phyloP scores from a whole-genome alignment of 2,329 filamentous ascomycete species.

The Pseudocercospora fuligena region DNA sequence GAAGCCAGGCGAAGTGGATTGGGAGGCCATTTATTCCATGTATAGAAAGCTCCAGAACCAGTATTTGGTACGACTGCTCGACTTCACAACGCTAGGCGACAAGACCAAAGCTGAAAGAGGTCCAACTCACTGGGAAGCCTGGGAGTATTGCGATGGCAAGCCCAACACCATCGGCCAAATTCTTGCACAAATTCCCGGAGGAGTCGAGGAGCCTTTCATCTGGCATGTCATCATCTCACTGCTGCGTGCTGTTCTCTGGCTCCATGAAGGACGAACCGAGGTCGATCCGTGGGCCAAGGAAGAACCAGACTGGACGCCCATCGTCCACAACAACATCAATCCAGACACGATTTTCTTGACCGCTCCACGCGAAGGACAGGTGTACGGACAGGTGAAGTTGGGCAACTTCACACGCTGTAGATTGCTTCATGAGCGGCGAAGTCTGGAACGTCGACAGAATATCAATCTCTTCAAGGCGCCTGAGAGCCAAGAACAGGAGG shows the following conservation, averaged over 20 bases:
- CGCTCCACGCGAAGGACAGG: background rate
- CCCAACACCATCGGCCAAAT: constrained; percentile 11
- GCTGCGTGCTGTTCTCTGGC: constrained; percentile 17
- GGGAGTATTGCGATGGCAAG: constrained; percentile 19
- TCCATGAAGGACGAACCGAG: constrained; percentile 9
- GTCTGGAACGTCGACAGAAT: constrained; percentile 3
- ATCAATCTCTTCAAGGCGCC: background rate
- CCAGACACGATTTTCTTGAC: constrained; percentile 40
- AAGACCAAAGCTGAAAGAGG: background rate
- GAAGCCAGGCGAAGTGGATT: constrained; percentile 7
- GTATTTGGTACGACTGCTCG: constrained; percentile 6
- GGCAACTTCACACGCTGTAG: constrained; percentile 18
- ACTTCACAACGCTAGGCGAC: background rate
- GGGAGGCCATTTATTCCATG: constrained; percentile 8
- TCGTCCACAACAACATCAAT: constrained; percentile 46
- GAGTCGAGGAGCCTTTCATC: constrained; percentile 21
- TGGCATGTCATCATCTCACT: constrained; percentile 23
- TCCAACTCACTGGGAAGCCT: constrained; percentile 7
- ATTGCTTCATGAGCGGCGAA: constrained; percentile 4
- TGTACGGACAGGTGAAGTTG: constrained; percentile 19
- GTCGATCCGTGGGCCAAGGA: background rate
- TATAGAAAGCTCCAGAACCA: constrained; percentile 4
- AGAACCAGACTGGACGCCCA: constrained; percentile 10
- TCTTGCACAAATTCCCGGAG: constrained; percentile 13
- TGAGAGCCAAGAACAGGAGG: constrained; percentile 3